Percentiles rank a stretch among this genome's conserved stretches.
These are phyloP conservation scores for Geotrichum australiense DNA, from an alignment of 1,139 yeast species.

Conservation along the genomic window DNA sequence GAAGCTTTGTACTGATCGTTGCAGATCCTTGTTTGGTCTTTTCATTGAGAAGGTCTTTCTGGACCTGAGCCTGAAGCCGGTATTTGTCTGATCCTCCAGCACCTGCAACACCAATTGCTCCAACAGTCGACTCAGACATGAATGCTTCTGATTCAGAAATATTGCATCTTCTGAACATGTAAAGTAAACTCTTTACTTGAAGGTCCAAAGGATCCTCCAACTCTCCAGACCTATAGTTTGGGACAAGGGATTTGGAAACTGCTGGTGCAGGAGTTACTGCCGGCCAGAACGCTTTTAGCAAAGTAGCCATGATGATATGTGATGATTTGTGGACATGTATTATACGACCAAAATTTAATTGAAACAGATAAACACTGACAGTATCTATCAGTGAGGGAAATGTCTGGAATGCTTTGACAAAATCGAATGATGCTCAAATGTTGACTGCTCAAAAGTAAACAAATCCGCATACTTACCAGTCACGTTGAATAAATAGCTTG, in stretches of 20 bases:
- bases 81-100: constrained; percentile 18
- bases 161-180: constrained; percentile 49
- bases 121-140: constrained; percentile 15
- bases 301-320: constrained; percentile 13
- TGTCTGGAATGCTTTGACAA: too few species aligned
- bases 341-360: background rate
- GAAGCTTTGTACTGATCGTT: background rate
- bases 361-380: background rate
- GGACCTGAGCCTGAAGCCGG: constrained; percentile 13
- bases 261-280: background rate
- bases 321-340: background rate
- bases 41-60: constrained; percentile 2
- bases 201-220: constrained; percentile 51
- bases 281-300: constrained; percentile 18
- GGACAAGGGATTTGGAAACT: constrained; percentile 1
- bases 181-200: constrained; percentile 50
- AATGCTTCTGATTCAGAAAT: constrained; percentile 41
- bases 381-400: too few species aligned
- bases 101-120: constrained; percentile 18
- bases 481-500: too few species aligned
- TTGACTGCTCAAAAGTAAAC: too few species aligned
- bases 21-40: constrained; percentile 5
- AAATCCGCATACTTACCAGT: too few species aligned
- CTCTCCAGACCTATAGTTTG: constrained; percentile 34
- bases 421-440: too few species aligned